A percentile compares a stretch with the other conserved stretches of the same genome.
Evolutionary conservation across 192 early-diverging fungal genomes (phyloP).

Genomic region (Coemansia brasiliensis): DNA sequence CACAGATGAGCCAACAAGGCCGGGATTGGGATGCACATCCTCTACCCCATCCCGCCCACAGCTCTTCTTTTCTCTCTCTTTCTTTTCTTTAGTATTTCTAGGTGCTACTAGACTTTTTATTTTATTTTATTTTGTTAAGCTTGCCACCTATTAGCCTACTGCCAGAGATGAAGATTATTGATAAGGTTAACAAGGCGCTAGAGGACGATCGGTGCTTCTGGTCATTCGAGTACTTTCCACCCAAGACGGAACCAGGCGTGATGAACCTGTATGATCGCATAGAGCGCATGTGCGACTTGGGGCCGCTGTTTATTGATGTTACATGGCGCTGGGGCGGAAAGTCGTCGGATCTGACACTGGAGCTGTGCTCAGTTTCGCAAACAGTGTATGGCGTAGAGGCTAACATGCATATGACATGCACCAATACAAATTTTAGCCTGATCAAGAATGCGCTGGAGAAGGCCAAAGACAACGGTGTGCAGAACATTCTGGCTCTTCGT

Average conservation of each 20-base stretch:
- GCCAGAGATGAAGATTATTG: constrained; percentile 68
- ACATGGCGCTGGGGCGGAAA: constrained; percentile 94
- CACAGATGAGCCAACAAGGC: constrained; percentile 9
- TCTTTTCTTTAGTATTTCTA: constrained; percentile 4
- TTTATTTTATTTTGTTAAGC: constrained; percentile 3
- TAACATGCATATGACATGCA: constrained; percentile 98
- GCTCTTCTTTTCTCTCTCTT: constrained; percentile 1
- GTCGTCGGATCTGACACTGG: constrained; percentile 81
- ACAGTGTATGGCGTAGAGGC: constrained; percentile 93
- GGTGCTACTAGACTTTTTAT: not conserved
- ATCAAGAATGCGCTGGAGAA: constrained; percentile 84
- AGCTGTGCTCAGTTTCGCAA: constrained; percentile 88
- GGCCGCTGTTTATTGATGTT: constrained; percentile 82
- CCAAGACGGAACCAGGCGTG: constrained; percentile 92
- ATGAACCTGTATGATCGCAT: constrained; percentile 96
- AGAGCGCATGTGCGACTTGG: constrained; percentile 92
- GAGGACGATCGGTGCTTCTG: constrained; percentile 70
- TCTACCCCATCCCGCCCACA: not conserved
- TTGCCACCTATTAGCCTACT: not conserved
- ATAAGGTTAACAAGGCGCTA: constrained; percentile 69
- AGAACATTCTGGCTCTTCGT: constrained; percentile 95
- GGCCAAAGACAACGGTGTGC: constrained; percentile 89
- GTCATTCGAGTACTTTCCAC: constrained; percentile 99
- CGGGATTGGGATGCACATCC: constrained; percentile 1
- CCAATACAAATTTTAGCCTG: constrained; percentile 90